These are phyloP conservation scores for Hyphopichia wangnamkhiaoensis DNA, from an alignment of 1,139 yeast genomes.

Conservation along the genomic window DNA sequence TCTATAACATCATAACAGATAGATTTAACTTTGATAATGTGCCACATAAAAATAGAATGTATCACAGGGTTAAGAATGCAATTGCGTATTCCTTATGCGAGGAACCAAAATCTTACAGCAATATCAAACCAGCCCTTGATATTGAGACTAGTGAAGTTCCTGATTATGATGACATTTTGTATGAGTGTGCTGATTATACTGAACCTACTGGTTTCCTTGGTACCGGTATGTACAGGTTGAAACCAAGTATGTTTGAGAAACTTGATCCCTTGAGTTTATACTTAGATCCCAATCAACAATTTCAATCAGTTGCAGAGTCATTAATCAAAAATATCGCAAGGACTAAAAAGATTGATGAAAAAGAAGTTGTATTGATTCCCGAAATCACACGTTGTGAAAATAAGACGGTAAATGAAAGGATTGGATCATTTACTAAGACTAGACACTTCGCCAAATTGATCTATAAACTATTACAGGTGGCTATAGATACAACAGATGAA, in stretches of 20 bases:
- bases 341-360: conserved; percentile 30
- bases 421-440: conserved; percentile 57
- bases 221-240: conserved; percentile 48
- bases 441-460: conserved; percentile 55
- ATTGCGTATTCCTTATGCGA: conserved; percentile 51
- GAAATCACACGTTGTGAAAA: conserved; percentile 36
- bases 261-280: conserved; percentile 43
- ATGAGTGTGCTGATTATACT: conserved; percentile 42
- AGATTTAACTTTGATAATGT: conserved; percentile 46
- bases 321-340: conserved; percentile 28
- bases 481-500: conserved; percentile 52
- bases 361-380: conserved; percentile 45
- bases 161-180: conserved; percentile 38
- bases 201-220: conserved; percentile 43
- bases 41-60: conserved; percentile 23
- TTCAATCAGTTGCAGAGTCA: conserved; percentile 36
- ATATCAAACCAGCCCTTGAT: conserved; percentile 40
- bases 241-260: conserved; percentile 31
- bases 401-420: conserved; percentile 31
- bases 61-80: conserved; percentile 29
- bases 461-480: conserved; percentile 54
- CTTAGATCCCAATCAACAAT: conserved; percentile 32
- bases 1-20: conserved; percentile 59
- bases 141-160: conserved; percentile 33
- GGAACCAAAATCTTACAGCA: conserved; percentile 57